phyloP scores from a whole-genome alignment of 495 filamentous ascomycete species.

The Wilcoxina mikolae region DNA sequence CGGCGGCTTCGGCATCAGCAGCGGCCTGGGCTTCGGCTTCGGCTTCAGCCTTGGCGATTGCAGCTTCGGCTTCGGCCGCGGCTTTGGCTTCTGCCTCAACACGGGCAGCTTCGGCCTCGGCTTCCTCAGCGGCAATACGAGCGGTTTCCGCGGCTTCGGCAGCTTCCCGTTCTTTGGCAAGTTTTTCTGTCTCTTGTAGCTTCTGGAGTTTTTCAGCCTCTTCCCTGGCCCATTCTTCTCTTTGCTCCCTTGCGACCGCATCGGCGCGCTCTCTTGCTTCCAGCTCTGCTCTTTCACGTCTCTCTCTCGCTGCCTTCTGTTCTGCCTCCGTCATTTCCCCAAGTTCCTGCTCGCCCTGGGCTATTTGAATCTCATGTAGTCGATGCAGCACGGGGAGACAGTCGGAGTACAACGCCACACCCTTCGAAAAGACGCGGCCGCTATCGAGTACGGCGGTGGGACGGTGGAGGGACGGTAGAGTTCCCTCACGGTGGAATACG shows the following conservation, averaged over 20 bases:
- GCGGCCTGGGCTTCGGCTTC: slow-evolving; percentile 1
- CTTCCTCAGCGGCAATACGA: not conserved
- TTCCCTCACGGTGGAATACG: slow-evolving; percentile 38
- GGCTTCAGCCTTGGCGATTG: not conserved
- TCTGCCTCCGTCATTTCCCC: not conserved
- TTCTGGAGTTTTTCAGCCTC: not conserved
- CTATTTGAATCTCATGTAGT: slow-evolving; percentile 29
- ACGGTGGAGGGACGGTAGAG: slow-evolving; percentile 23
- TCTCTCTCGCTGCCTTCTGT: not conserved
- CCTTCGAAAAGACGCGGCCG: slow-evolving; percentile 39
- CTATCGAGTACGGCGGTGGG: slow-evolving; percentile 38
- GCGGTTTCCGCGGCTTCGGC: not conserved
- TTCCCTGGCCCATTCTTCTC: not conserved
- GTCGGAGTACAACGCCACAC: slow-evolving; percentile 41
- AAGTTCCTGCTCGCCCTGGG: not conserved
- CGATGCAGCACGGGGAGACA: slow-evolving; percentile 40
- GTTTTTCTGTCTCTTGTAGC: not conserved
- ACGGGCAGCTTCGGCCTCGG: not conserved
- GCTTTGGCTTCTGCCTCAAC: not conserved
- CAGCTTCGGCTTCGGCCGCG: not conserved
- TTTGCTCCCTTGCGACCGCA: slow-evolving; percentile 1
- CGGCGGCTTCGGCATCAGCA: not conserved
- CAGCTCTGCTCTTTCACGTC: slow-evolving; percentile 1
- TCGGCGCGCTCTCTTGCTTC: not conserved
- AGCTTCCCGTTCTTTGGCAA: not conserved